phyloP scores from a whole-genome alignment of 2,329 filamentous ascomycete species.

The Beauveria pseudobassiana region DNA sequence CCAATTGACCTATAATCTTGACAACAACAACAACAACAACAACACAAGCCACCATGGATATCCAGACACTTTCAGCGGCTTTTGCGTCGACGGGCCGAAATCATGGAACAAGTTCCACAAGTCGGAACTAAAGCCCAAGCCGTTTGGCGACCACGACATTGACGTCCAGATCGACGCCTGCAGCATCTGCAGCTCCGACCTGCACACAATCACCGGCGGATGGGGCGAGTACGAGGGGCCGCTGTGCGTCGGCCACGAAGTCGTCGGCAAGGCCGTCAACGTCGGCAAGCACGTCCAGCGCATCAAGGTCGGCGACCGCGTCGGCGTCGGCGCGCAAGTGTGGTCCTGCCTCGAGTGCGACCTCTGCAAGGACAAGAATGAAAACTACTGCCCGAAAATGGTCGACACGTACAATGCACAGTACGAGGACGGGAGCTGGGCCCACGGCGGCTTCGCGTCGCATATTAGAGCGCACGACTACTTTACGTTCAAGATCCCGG shows the following conservation, averaged over 20 bases:
- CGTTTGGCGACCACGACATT: conserved; percentile 28
- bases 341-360: conserved; percentile 46
- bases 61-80: conserved; percentile 36
- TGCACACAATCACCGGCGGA: conserved; percentile 50
- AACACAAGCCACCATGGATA: conserved; percentile 18
- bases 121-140: conserved; percentile 29
- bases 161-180: conserved; percentile 67
- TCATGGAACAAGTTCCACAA: conserved; percentile 35
- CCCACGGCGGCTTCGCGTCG: conserved; percentile 56
- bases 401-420: conserved; percentile 50
- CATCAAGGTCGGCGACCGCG: conserved; percentile 55
- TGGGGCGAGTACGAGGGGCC: conserved; percentile 44
- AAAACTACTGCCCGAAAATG: conserved; percentile 41
- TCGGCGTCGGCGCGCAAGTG: conserved; percentile 56
- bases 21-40: not conserved
- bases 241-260: conserved; percentile 50
- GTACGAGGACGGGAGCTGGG: conserved; percentile 45
- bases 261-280: conserved; percentile 47
- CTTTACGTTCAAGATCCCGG: conserved; percentile 54
- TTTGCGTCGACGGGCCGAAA: conserved; percentile 34
- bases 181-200: conserved; percentile 55
- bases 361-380: conserved; percentile 39
- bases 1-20: too few species aligned
- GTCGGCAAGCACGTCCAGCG: conserved; percentile 37
- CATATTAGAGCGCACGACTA: conserved; percentile 44